Evolutionary conservation across 2,329 filamentous ascomycete species (phyloP), one percentile per base, ranked within the genome.

Genomic region (Grosmannia huntii): DNA sequence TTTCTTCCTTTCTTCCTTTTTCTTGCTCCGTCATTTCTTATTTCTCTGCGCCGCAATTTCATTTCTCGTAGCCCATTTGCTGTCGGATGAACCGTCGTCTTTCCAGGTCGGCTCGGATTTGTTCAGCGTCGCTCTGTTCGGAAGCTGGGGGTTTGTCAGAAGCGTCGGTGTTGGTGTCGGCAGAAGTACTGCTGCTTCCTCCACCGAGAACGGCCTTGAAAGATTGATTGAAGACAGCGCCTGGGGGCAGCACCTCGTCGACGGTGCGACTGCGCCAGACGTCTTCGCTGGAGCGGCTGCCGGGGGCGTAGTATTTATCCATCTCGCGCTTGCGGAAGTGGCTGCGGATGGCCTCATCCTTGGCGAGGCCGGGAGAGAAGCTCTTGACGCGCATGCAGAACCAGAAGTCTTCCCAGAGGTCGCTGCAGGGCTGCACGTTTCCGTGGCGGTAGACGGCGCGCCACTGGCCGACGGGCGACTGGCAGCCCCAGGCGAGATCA

Each of bases 381-480:
- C 79, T 78, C 66, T 86, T 84, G 44, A 84, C 85, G 63, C 89
- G 85, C 91, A 97, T 96, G 77, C 94, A 99, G 74, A 96, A 92
- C 88, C 91, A 95, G 72, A 96, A 97, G 71, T 96, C 89, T 61
- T 86, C 81, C 90, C 92, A 96, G 62, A 90, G 85, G 64, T 95
- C 87, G 61, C 78, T 82, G 77, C 94, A 99, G 4, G 81, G 79
- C 51, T 86, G 82, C 66, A 95, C 75, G 49, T 77, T 75, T 61
- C 94, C 94, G 68, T 90, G 86, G 46, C 94, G 87, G 77, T 97
- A 99, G 44, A 97, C 81, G 66, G 90, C 84, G 66, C 88, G 90
- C 77, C 91, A 96, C 70, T 97, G 91, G 0, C 92, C 90, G 57
- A 90, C 91, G 10, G 96, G 77, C 0, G 87, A 90, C 69, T 94